phyloP scores from a whole-genome alignment of 441 rosid species.

The Omphalea diandra region DNA sequence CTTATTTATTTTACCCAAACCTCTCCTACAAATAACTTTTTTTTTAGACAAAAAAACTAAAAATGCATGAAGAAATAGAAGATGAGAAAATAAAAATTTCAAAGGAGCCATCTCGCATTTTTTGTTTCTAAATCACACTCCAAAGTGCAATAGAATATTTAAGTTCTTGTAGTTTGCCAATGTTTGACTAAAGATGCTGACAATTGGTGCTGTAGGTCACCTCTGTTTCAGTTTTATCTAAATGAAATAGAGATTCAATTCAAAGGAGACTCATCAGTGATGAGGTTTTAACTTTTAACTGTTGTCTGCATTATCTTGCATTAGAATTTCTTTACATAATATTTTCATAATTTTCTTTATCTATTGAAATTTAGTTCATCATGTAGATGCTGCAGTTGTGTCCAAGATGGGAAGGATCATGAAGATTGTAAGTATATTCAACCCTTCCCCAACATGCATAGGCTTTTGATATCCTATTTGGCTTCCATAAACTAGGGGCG shows the following conservation, averaged over 20 bases:
- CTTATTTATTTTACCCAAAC: neutral
- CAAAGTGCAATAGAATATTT: conserved; percentile 4
- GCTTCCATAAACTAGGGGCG: no score
- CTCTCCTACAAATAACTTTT: neutral
- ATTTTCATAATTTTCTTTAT: conserved; percentile 6
- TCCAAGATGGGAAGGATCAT: conserved; percentile 46
- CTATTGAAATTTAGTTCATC: conserved; percentile 20
- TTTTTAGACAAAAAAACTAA: no score
- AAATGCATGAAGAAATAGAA: neutral
- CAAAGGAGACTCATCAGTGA: conserved; percentile 41
- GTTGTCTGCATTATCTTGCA: neutral
- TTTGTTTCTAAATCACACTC: neutral
- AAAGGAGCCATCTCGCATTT: neutral
- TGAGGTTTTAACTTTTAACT: conserved; percentile 41
- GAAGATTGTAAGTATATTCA: conserved; percentile 52
- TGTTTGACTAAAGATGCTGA: conserved; percentile 25
- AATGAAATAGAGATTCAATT: conserved; percentile 60
- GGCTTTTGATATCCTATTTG: neutral
- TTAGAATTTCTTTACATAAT: neutral
- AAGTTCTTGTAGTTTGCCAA: conserved; percentile 18
- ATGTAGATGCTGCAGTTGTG: conserved; percentile 60
- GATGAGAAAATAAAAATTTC: neutral
- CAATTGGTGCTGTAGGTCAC: conserved; percentile 53
- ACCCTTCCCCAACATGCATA: neutral
- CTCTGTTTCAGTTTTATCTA: conserved; percentile 53